Evolutionary conservation across 306 rosid species (phyloP), one percentile per base, ranked within the genome.

Genomic region (Glycyrrhiza uralensis): DNA sequence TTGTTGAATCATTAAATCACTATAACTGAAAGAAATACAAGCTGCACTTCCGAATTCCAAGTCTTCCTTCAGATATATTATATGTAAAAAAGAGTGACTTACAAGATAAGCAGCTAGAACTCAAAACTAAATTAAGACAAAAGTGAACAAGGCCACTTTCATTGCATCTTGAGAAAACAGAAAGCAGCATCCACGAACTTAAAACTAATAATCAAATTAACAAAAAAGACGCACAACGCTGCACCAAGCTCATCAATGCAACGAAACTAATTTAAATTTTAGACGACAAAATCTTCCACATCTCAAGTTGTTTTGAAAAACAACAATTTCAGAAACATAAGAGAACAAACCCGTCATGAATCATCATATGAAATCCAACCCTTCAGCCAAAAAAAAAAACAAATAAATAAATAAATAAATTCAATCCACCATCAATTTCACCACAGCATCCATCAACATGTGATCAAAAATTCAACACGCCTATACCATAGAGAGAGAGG

Each of bases 11-110:
- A n/a, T 70, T 46, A 28, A 72, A 13, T 51, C 13, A 15, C 49
- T 44, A 20, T 14, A n/a, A 52, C 55, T 18, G 38, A 56, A 65
- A 66, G 60, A 35, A 65, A 65, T 66, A 66, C 14, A 72, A 65
- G 67, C 35, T 28, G 75, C 47, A 33, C 28, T 22, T 14, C 52
- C 61, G 46, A 46, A 38, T 71, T 39, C 24, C n/a, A 24, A 22
- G 42, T 22, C 32, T 28, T 36, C 29, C 22, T n/a, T 47, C 22
- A 41, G 14, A 41, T 41, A 10, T 38, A 39, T 24, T 62, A 1
- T 2, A n/a, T n/a, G n/a, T n/a, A 6, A 36, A 59, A 62, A 29
- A 54, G n/a, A n/a, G n/a, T 12, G 19, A 38, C 58, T 22, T 33
- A 23, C 62, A 30, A 42, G 17, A 55, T 7, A 68, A 36, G 18